Evolutionary conservation across 2,329 filamentous ascomycete genomes (phyloP), one percentile per base, ranked within the genome.

Genomic region (Massarina eburnea): DNA sequence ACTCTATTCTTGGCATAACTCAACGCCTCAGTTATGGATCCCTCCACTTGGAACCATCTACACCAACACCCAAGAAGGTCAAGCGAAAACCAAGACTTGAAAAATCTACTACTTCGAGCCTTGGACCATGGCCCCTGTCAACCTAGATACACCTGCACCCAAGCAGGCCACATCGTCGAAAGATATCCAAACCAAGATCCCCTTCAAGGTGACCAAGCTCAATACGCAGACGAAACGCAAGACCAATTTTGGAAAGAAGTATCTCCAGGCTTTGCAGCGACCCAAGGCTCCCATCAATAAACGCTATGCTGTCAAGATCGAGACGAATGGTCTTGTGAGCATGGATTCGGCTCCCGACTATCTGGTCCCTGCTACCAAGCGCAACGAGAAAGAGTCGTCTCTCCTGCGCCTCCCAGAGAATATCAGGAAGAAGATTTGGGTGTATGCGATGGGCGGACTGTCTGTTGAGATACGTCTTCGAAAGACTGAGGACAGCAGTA

Each of bases 391-490:
- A 26, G 38, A 48, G 20, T 53, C 54, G 1, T 49, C 54, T 10
- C 41, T 57, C 2, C 46, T 57, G 4, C 41, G 41, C 17, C 36
- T 55, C 24, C 43, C 52, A 10, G 36, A 30, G n/a, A 39, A 43
- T 15, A 15, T 55, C 3, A 44, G 54, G 4, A 52, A 48, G 29
- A 36, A 30, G 37, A 54, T 57, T 21, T 57, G 48, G 45, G 36
- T 34, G 8, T 43, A 49, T 18, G 49, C 51, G 10, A 43, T 57
- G 18, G 47, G 51, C 4, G 45, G 45, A 2, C 18, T 45, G 4
- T 29, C 26, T 15, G 37, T 52, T 17, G 39, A 51, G 37, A 44
- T 41, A 24, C 32, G 24, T 27, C 29, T 20, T 3, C 29, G 37
- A 10, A 32, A 32, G 8, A 22, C 18, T 20, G 19, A 22, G 17